These are phyloP conservation scores for Mycena maculata DNA, from an alignment of 768 basidiomycete genomes.

Conservation along the genomic window DNA sequence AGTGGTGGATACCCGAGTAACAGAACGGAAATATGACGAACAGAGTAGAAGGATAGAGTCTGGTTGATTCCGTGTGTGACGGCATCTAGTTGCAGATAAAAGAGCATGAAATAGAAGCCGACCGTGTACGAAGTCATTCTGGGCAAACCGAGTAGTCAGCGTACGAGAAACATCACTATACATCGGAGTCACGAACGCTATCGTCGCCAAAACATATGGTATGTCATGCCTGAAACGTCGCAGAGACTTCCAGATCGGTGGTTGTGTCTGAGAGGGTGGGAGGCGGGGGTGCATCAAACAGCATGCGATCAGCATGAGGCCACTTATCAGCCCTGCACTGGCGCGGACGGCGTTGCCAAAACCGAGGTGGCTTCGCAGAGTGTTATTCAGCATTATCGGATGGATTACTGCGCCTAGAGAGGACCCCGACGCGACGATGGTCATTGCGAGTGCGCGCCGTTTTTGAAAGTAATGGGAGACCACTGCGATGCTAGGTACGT, in stretches of 20 bases:
- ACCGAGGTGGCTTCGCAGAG: background rate
- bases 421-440: background rate
- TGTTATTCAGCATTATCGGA: background rate
- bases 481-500: background rate
- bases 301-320: constrained; percentile 52
- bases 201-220: constrained; percentile 35
- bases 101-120: constrained; percentile 46
- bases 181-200: constrained; percentile 38
- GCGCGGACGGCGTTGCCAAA: constrained; percentile 49
- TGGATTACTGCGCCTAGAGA: background rate
- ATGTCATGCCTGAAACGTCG: constrained; percentile 36
- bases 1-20: background rate
- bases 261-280: constrained; percentile 41
- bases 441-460: background rate
- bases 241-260: constrained; percentile 10
- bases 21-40: constrained; percentile 7
- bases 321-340: constrained; percentile 53
- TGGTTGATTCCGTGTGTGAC: constrained; percentile 42
- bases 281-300: constrained; percentile 52
- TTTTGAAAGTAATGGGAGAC: background rate
- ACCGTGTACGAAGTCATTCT: constrained; percentile 34
- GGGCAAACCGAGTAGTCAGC: background rate
- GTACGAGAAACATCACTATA: background rate
- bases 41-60: constrained; percentile 52
- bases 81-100: constrained; percentile 52